Evolutionary conservation across 495 filamentous ascomycete genomes (phyloP), one percentile per base, ranked within the genome.

Genomic region (Penicillium roqueforti): DNA sequence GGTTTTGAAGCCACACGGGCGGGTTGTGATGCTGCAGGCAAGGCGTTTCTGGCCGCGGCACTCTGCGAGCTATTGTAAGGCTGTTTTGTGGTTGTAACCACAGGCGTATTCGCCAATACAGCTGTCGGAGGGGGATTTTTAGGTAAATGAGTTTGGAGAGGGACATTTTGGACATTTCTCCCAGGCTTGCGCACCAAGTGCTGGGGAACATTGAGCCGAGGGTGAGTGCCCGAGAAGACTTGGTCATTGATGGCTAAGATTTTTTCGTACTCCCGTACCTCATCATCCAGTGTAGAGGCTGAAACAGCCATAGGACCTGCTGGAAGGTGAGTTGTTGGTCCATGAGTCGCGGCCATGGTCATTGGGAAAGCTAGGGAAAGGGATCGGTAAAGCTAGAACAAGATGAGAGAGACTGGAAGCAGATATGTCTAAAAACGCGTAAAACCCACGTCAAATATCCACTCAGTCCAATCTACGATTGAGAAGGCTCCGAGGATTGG

Each of bases 221-320:
- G 82, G 69, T 93, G 88, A 59, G 79, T 83, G 47, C 87, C 87
- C 56, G 85, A 77, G 68, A 87, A 78, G 51, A 96, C 80, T 43
- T 87, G 80, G 76, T 92, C 85, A 60, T 83, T 86, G 60, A 95
- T 83, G 52, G 71, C 79, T 50, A 91, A 66, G 60, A 96, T 85
- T 65, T 87, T 89, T 62, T 86, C 80, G 70, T 85, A 89, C 63
- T 88, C 82, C 47, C 62, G 56, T n/a, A 65, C 45, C 52, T 73
- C 74, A 57, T 73, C 56, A 22, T 44, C 46, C 42, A 50, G 47
- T 53, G 68, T 61, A 32, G 72, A 60, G 31, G 72, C 52, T 32
- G 65, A 57, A 40, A 62, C 38, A 59, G 70, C 41, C 47, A 64
- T 56, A 55, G 66, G 61, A 56, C 65, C 65, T 59, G 73, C 36